Base-by-base conservation (phyloP, 2,329 filamentous ascomycete species). In the Calonectria leucothoes region DNA sequence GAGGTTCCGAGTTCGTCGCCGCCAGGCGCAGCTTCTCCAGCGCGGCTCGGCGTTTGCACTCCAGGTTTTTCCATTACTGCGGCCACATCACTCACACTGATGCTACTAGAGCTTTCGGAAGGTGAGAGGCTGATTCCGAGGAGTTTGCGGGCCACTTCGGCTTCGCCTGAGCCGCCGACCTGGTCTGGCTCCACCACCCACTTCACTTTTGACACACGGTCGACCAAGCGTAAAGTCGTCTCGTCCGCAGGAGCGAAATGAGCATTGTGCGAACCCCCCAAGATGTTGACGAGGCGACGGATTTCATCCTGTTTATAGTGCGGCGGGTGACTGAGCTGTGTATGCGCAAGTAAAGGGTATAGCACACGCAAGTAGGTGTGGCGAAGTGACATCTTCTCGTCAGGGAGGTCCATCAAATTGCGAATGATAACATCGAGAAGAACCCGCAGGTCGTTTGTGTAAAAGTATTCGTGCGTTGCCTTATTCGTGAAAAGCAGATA, bases 391-490 rank as follows among this genome's bases (percentile, higher is more conserved):
- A 89, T 88, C 74, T 91, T 92, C 82, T 98, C 96, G 80, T 96
- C 93, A 0, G 97, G 97, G 11, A 99, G 88, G 82, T 99, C 97
- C 80, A 98, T 92, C n/a, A 99, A 88, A 81, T 99, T 99, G 52
- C 97, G 94, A 74, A 99, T 95, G 72, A 99, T 95, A 76, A 99
- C 97, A 82, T 99, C 97, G 59, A 98, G 89, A 20, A 99, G 90
- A 6, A 99, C 97, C 72, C 95, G 94, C 35, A 99, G 89, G 81
- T 99, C 97, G 82, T 99, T 99, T 33, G 95, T 98, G 84, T 98
- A 99, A 82, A 99, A 99, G 85, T 98, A 99, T 85, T 99, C 97
- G 83, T 97, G 95, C 0, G 97, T 99, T 20, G 94, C 91, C 70
- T 92, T 92, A 12, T 95, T 98, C 6, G 96, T 98, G 85, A 99